Base-by-base conservation (phyloP, 1,139 yeast genomes). In the Lizanozyma gosingica region DNA sequence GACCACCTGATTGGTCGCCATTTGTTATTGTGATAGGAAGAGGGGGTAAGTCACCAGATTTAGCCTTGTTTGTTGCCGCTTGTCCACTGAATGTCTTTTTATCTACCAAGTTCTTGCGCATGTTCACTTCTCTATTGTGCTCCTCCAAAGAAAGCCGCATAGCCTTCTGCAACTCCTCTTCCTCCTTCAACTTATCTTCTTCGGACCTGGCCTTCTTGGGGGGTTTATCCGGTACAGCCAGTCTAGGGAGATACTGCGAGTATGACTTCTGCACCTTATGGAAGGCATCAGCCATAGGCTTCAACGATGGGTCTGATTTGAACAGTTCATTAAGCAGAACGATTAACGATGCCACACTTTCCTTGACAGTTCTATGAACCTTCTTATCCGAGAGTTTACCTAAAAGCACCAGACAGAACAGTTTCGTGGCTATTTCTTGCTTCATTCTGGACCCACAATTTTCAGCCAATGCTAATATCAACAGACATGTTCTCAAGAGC, bases 371-470 rank as follows among this genome's bases (percentile, higher is more conserved):
- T 34, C 66, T 62, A 60, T 90, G 96, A 33, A 83, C 73, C 37
- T 66, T 59, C 17, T 65, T 58, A 51, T 80, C 86, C 15, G 69
- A 71, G 29, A 86, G 65, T 47, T 81, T 65, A 43, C 69, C 67
- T 34, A 78, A 54, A 39, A 92, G 63, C 17, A 71, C 68, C 37
- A 70, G 67, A 22, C 88, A 75, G 55, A 88, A 87, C 9, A 71
- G 55, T 48, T 76, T 77, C 17, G 88, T 70, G 33, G 95, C 90
- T 37, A 90, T 79, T 51, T 83, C 87, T 46, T 85, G 88, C 51
- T 80, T 81, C 76, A 85, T 77, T 49, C 88, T 70, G 2, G 95
- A 80, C 1, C 97, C 97, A 62, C 97, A 90, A 57, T 92, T 92
- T 59, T 90, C 96, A 1, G 95, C 95, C 33, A 87, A 60, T 0